phyloP scores from a whole-genome alignment of 768 basidiomycete species.

The Trametes cinnabarina region DNA sequence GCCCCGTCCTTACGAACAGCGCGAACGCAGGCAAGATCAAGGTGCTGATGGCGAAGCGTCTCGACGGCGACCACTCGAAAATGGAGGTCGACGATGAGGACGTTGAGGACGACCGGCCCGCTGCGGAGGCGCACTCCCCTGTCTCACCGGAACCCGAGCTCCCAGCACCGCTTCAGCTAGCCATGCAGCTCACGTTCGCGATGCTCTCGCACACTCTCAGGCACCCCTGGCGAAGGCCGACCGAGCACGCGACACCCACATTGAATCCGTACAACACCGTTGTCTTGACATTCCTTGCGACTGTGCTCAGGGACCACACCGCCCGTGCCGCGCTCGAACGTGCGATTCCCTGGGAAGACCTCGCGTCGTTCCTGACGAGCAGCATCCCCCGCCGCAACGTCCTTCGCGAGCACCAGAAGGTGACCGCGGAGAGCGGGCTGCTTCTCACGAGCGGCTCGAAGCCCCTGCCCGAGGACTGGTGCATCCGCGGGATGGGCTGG shows the following conservation, averaged over 20 bases:
- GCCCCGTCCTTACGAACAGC: slow-evolving; percentile 51
- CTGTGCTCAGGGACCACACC: slow-evolving; percentile 62
- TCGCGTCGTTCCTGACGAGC: slow-evolving; percentile 60
- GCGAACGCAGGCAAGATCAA: slow-evolving; percentile 34
- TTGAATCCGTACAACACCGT: slow-evolving; percentile 87
- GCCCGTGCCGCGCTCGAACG: slow-evolving; percentile 68
- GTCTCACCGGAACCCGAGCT: slow-evolving; percentile 40
- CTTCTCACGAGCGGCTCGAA: slow-evolving; percentile 70
- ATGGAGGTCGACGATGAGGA: slow-evolving; percentile 68
- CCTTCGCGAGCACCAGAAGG: slow-evolving; percentile 28
- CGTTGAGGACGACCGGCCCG: slow-evolving; percentile 24
- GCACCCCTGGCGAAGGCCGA: slow-evolving; percentile 58
- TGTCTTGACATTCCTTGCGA: slow-evolving; percentile 85
- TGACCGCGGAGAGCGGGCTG: slow-evolving; percentile 49
- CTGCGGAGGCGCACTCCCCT: slow-evolving; percentile 25
- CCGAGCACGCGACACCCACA: slow-evolving; percentile 50
- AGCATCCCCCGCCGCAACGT: slow-evolving; percentile 55
- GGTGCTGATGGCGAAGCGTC: slow-evolving; percentile 36
- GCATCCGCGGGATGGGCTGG: slow-evolving; percentile 95
- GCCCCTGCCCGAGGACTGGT: slow-evolving; percentile 91
- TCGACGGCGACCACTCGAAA: slow-evolving; percentile 45
- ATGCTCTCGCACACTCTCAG: slow-evolving; percentile 73
- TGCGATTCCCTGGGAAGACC: slow-evolving; percentile 78
- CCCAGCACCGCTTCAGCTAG: slow-evolving; percentile 67
- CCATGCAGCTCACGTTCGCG: slow-evolving; percentile 74